Conservation (phyloP, 208 protist genomes). For the Phytomonas sp. region DNA sequence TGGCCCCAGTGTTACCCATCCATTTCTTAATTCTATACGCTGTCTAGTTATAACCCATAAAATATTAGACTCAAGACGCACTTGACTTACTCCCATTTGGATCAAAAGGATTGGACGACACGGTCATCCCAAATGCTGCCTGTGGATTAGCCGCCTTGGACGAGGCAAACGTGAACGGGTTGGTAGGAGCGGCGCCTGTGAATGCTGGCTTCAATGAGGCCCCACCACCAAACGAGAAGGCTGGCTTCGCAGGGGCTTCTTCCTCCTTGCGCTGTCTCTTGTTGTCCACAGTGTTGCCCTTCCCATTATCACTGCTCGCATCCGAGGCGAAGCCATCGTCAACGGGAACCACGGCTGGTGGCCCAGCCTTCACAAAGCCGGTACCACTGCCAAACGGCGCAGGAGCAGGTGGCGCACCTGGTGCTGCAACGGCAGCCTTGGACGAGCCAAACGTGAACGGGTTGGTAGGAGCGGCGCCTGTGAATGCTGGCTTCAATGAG, state of each 20-base stretch:
- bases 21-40: no score
- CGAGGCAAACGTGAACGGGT: background rate
- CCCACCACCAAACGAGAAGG: conserved; percentile 13
- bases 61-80: no score
- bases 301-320: no score
- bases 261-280: no score
- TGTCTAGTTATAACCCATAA: no score
- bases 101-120: no score
- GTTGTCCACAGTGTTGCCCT: no score
- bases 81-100: no score
- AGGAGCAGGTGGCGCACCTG: conserved; percentile 15
- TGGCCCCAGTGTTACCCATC: no score
- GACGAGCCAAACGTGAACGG: conserved; percentile 31
- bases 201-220: background rate
- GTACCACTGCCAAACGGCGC: no score
- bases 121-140: no score
- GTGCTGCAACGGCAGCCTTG: conserved; percentile 3
- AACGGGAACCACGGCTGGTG: conserved; percentile 40
- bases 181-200: background rate
- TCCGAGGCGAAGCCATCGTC: conserved; percentile 76
- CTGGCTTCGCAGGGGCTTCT: conserved; percentile 3
- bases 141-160: background rate
- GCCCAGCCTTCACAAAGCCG: conserved; percentile 44
- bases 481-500: no score
- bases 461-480: conserved; percentile 19